A percentile compares a stretch with the other conserved stretches of the same genome.
phyloP scores from a whole-genome alignment of 2,329 filamentous ascomycete genomes.

The Chaetomiaceae sp. region DNA sequence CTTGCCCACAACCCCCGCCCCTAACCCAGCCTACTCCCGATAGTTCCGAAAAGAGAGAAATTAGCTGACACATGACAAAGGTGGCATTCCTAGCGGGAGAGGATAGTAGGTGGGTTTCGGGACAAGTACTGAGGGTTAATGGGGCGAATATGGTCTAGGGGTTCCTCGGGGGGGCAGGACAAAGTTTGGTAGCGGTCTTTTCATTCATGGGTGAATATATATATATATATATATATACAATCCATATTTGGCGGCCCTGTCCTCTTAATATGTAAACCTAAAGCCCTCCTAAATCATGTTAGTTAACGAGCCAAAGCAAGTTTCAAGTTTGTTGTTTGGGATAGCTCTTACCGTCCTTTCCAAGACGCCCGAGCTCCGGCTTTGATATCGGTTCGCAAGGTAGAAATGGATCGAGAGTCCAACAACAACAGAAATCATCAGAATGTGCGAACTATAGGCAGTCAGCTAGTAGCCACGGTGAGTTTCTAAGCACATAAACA shows the following conservation, averaged over 20 bases:
- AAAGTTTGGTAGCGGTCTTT: no score
- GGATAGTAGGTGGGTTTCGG: conserved; percentile 40
- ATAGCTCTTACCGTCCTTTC: conserved; percentile 20
- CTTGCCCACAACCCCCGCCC: no score
- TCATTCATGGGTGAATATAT: no score
- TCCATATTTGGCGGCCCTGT: not conserved
- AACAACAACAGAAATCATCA: conserved; percentile 22
- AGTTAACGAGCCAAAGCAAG: not conserved
- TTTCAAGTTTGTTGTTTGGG: no score
- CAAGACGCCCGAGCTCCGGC: conserved; percentile 6
- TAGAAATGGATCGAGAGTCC: conserved; percentile 22
- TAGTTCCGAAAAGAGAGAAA: no score
- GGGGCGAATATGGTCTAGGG: conserved; percentile 30
- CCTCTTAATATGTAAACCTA: conserved; percentile 18
- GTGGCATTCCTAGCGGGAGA: conserved; percentile 41
- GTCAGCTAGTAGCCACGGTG: not conserved
- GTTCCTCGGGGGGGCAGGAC: not conserved
- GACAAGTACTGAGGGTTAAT: conserved; percentile 45
- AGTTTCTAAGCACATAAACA: not conserved
- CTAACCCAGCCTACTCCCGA: no score
- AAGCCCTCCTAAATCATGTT: conserved; percentile 18
- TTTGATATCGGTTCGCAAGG: conserved; percentile 18
- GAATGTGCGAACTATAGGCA: conserved; percentile 19
- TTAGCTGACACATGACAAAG: no score
- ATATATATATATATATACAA: conserved; percentile 1